These are phyloP conservation scores for Chaetomiaceae sp. DNA, from an alignment of 2,329 filamentous ascomycete species.

Conservation along the genomic window DNA sequence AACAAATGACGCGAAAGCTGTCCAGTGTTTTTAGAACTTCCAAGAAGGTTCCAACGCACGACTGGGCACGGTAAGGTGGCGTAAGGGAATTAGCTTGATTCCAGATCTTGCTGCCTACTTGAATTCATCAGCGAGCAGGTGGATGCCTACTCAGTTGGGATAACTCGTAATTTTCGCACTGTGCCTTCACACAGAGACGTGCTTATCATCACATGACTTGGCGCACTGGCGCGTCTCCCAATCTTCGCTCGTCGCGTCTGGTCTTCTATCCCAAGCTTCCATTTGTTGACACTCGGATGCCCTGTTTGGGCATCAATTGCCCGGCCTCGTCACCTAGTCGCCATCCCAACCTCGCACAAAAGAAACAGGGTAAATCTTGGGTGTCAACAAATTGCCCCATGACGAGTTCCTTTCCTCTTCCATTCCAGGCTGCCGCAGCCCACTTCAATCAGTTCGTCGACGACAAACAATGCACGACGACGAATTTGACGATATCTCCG, in stretches of 20 bases:
- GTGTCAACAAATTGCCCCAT: not conserved
- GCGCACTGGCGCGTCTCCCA: constrained; percentile 7
- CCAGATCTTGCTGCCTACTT: no score
- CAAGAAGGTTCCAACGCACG: no score
- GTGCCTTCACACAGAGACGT: no score
- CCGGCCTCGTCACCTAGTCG: not conserved
- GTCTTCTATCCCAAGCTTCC: not conserved
- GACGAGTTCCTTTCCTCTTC: not conserved
- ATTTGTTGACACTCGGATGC: no score
- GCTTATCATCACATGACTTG: constrained; percentile 1
- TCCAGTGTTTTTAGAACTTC: no score
- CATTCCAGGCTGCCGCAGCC: not conserved
- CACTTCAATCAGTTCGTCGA: not conserved
- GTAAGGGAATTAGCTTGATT: no score
- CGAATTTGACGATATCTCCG: constrained; percentile 60
- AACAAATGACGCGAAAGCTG: no score
- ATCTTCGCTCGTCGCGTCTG: not conserved
- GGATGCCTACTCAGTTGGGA: no score
- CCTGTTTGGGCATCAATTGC: no score
- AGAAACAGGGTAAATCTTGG: not conserved
- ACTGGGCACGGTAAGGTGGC: no score
- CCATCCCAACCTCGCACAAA: not conserved
- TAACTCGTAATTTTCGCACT: no score
- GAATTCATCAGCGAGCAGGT: no score
- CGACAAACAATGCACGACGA: constrained; percentile 53